phyloP scores from a whole-genome alignment of 441 rosid species.

The Erodium moschatum region DNA sequence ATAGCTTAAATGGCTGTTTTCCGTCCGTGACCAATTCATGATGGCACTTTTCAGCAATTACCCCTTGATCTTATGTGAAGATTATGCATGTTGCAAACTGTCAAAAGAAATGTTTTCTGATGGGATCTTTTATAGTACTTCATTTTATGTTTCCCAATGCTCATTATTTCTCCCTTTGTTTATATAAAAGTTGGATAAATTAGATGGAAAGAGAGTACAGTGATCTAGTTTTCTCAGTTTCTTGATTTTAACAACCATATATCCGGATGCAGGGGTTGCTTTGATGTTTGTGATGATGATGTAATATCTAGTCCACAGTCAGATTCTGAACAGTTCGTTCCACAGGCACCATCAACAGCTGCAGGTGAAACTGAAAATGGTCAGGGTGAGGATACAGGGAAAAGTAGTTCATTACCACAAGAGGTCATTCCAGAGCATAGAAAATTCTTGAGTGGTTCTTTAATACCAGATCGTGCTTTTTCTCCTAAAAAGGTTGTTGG shows the following conservation, averaged over 20 bases:
- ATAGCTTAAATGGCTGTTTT: no score
- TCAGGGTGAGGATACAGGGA: slow-evolving; percentile 38
- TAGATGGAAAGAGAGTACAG: not conserved
- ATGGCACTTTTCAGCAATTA: no score
- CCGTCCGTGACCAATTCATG: no score
- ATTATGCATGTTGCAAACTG: not conserved
- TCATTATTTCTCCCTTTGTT: not conserved
- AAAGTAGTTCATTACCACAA: slow-evolving; percentile 36
- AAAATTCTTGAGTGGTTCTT: slow-evolving; percentile 54
- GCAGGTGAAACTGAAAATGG: slow-evolving; percentile 33
- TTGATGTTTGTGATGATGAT: slow-evolving; percentile 71
- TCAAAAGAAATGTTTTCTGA: not conserved
- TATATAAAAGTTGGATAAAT: not conserved
- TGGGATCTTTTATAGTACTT: not conserved
- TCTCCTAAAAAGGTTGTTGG: slow-evolving; percentile 45
- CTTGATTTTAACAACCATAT: not conserved
- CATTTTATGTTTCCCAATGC: not conserved
- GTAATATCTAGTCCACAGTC: slow-evolving; percentile 32
- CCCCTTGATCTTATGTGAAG: no score
- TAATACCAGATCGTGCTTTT: slow-evolving; percentile 46
- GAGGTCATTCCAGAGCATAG: slow-evolving; percentile 42
- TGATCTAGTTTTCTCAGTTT: not conserved
- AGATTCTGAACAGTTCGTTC: slow-evolving; percentile 32
- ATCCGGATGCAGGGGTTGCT: slow-evolving; percentile 63
- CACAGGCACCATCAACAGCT: slow-evolving; percentile 26